Evolutionary conservation across 1,284 basidiomycete genomes (phyloP).

Genomic region (Coniferiporia weirii): DNA sequence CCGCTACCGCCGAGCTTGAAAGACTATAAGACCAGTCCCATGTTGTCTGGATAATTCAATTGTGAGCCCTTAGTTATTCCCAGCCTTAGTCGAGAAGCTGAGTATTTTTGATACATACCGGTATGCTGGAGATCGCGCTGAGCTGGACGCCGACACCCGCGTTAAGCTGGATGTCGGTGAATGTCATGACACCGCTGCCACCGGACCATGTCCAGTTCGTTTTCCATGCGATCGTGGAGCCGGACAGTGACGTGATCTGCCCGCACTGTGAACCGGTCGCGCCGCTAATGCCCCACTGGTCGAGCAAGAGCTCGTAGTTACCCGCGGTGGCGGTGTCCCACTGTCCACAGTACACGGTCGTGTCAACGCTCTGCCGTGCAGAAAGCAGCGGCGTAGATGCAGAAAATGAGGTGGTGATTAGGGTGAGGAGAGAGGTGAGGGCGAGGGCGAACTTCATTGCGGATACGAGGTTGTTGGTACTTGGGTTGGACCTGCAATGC

Average conservation of each 20-base stretch:
- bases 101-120: too few species aligned
- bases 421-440: too few species aligned
- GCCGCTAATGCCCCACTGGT: constrained; percentile 47
- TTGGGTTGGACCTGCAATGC: too few species aligned
- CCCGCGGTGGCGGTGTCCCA: constrained; percentile 44
- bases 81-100: too few species aligned
- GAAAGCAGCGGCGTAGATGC: not conserved
- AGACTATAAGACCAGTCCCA: constrained; percentile 40
- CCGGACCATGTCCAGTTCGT: constrained; percentile 53
- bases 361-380: constrained; percentile 25
- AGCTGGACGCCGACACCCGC: constrained; percentile 48
- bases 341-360: constrained; percentile 37
- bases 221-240: constrained; percentile 45
- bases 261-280: constrained; percentile 54
- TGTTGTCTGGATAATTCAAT: constrained; percentile 35
- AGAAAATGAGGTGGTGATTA: too few species aligned
- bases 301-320: constrained; percentile 42
- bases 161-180: constrained; percentile 52
- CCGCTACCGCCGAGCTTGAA: constrained; percentile 35
- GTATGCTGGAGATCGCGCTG: constrained; percentile 48
- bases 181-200: constrained; percentile 53
- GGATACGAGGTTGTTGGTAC: too few species aligned
- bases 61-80: too few species aligned
- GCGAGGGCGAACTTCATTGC: too few species aligned
- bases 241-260: constrained; percentile 40